Conservation (phyloP, 2,329 filamentous ascomycete genomes). For the Acrocalymma vagum region DNA sequence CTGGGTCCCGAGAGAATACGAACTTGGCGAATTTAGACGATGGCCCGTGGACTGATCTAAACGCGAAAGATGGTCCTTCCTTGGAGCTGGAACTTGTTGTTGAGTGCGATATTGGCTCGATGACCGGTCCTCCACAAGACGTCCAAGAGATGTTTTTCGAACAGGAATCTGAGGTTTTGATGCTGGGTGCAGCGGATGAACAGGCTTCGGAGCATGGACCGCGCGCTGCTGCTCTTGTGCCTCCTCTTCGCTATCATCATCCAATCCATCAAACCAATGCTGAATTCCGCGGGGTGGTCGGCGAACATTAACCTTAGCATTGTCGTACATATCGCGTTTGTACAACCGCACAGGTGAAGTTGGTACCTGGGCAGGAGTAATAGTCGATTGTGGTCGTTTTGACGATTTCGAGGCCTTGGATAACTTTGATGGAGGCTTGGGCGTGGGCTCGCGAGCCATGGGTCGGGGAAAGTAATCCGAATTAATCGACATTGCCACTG, state of each 20-base stretch:
- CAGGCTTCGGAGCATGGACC: slow-evolving; percentile 21
- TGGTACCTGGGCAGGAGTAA: slow-evolving; percentile 21
- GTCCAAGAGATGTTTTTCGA: slow-evolving; percentile 27
- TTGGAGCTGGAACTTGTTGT: slow-evolving; percentile 18
- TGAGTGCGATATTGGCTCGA: slow-evolving; percentile 20
- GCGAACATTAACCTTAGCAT: slow-evolving; percentile 56
- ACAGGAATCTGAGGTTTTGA: slow-evolving; percentile 17
- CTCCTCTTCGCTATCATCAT: slow-evolving; percentile 48
- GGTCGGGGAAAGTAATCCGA: slow-evolving; percentile 47
- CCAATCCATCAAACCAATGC: slow-evolving; percentile 60
- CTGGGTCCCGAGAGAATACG: slow-evolving; percentile 36
- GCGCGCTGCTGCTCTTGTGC: slow-evolving; percentile 22
- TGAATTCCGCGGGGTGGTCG: slow-evolving; percentile 58
- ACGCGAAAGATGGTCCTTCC: slow-evolving; percentile 28
- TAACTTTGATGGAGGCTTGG: slow-evolving; percentile 31
- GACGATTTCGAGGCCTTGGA: too few relatives aligned
- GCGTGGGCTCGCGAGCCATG: slow-evolving; percentile 41
- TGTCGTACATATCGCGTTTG: slow-evolving; percentile 52
- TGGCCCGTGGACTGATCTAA: slow-evolving; percentile 30
- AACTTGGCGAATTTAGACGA: slow-evolving; percentile 38
- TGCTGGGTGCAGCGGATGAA: slow-evolving; percentile 12
- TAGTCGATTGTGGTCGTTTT: too few relatives aligned
- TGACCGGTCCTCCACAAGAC: slow-evolving; percentile 16
- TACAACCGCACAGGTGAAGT: slow-evolving; percentile 35
- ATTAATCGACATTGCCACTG: slow-evolving; percentile 46